Evolutionary conservation across 495 filamentous ascomycete genomes (phyloP).

Genomic region (Podospora tetraspora): DNA sequence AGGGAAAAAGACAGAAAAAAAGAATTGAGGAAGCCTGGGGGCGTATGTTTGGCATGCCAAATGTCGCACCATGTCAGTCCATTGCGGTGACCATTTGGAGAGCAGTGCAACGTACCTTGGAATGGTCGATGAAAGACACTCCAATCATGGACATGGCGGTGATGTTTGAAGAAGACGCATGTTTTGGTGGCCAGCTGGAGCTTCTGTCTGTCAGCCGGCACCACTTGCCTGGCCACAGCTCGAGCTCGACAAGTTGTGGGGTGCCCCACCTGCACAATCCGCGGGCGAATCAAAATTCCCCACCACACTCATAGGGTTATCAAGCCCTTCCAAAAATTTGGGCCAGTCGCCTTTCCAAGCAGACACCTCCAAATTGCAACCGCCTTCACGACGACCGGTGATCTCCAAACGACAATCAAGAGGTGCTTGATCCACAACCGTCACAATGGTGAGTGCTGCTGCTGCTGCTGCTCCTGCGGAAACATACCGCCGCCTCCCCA

Average conservation of each 20-base stretch:
- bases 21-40: too few relatives aligned
- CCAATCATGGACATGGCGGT: neutral
- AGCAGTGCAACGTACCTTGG: too few relatives aligned
- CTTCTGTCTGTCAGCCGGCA: neutral
- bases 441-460: constrained; percentile 30
- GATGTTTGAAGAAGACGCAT: neutral
- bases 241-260: neutral
- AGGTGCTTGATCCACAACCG: constrained; percentile 37
- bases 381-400: constrained; percentile 29
- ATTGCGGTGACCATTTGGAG: neutral
- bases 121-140: neutral
- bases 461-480: neutral
- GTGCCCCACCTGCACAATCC: constrained; percentile 21
- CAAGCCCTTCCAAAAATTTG: constrained; percentile 46
- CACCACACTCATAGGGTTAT: constrained; percentile 42
- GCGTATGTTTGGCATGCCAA: too few relatives aligned
- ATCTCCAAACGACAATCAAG: constrained; percentile 31
- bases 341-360: constrained; percentile 26
- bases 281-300: constrained; percentile 25
- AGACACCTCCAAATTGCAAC: constrained; percentile 38
- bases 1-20: too few relatives aligned
- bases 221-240: neutral
- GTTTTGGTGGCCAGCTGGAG: neutral
- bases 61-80: too few relatives aligned
- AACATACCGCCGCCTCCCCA: neutral